A percentile compares a stretch with the other conserved stretches of the same genome.
Conservation (phyloP, 495 filamentous ascomycete species). For the Articulospora tetracladia region DNA sequence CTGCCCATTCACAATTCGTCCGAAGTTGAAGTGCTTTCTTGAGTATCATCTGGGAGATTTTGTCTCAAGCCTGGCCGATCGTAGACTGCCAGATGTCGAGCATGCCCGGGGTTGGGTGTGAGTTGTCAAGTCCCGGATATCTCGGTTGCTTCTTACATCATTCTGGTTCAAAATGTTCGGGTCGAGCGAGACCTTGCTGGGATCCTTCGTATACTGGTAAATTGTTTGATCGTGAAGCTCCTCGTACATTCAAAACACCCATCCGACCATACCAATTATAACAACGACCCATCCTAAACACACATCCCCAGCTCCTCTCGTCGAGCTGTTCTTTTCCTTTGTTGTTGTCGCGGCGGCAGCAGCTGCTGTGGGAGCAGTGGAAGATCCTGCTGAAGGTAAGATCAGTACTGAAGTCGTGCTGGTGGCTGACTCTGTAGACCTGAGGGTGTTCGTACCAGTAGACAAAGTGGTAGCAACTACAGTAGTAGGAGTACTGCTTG, state of each 20-base stretch:
- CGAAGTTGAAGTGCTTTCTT: too few relatives aligned
- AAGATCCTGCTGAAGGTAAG: background rate
- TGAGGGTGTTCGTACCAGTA: background rate
- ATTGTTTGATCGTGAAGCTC: background rate
- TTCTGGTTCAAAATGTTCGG: too few relatives aligned
- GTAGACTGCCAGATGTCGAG: too few relatives aligned
- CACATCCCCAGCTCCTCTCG: background rate
- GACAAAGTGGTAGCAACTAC: background rate
- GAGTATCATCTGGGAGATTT: too few relatives aligned
- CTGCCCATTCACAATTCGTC: too few relatives aligned
- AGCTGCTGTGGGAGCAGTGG: background rate
- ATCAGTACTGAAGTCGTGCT: background rate
- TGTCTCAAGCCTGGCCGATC: too few relatives aligned
- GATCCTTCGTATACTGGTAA: too few relatives aligned
- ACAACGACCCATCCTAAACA: background rate
- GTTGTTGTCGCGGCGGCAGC: too few relatives aligned
- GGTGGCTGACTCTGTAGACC: background rate
- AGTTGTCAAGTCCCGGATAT: too few relatives aligned
- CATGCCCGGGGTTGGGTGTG: too few relatives aligned
- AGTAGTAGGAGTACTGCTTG: background rate
- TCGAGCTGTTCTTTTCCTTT: background rate
- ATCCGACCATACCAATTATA: background rate
- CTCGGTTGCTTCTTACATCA: too few relatives aligned
- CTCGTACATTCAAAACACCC: background rate
- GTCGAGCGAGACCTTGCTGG: too few relatives aligned